A percentile compares a stretch with the other conserved stretches of the same genome.
These are phyloP conservation scores for Leccinum sublutescens DNA, from an alignment of 768 basidiomycete genomes.

Conservation along the genomic window DNA sequence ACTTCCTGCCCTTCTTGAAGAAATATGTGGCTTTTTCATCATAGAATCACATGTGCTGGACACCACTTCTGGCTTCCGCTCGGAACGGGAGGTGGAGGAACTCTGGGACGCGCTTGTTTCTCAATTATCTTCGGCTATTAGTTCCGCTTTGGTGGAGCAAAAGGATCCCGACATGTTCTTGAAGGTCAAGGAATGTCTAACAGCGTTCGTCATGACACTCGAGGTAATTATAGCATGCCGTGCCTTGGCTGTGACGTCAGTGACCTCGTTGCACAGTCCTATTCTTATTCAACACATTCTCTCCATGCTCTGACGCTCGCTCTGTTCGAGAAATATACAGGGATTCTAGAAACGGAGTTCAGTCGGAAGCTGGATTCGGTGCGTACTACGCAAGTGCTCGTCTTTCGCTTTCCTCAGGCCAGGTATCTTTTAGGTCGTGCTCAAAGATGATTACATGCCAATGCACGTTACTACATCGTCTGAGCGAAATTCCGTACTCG, in stretches of 20 bases:
- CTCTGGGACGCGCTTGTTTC: constrained; percentile 88
- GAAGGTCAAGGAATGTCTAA: constrained; percentile 76
- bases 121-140: constrained; percentile 71
- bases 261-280: constrained; percentile 52
- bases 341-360: constrained; percentile 78
- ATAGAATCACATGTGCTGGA: constrained; percentile 91
- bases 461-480: constrained; percentile 66
- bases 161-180: constrained; percentile 81
- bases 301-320: constrained; percentile 83
- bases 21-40: constrained; percentile 97
- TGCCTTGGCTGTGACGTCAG: neutral
- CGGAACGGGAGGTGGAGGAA: constrained; percentile 86
- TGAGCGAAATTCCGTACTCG: constrained; percentile 74
- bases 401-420: constrained; percentile 1
- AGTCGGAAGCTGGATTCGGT: constrained; percentile 80
- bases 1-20: constrained; percentile 78
- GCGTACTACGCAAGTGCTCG: constrained; percentile 18
- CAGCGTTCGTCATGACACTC: constrained; percentile 86
- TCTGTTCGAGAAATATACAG: constrained; percentile 87
- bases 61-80: constrained; percentile 88
- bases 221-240: constrained; percentile 54
- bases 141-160: constrained; percentile 68
- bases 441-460: constrained; percentile 84
- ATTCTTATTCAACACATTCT: constrained; percentile 80
- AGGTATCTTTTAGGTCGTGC: constrained; percentile 58